A percentile compares a stretch with the other conserved stretches of the same genome.
phyloP scores from a whole-genome alignment of 2,329 filamentous ascomycete species.

The Nigrospora sphaerica region DNA sequence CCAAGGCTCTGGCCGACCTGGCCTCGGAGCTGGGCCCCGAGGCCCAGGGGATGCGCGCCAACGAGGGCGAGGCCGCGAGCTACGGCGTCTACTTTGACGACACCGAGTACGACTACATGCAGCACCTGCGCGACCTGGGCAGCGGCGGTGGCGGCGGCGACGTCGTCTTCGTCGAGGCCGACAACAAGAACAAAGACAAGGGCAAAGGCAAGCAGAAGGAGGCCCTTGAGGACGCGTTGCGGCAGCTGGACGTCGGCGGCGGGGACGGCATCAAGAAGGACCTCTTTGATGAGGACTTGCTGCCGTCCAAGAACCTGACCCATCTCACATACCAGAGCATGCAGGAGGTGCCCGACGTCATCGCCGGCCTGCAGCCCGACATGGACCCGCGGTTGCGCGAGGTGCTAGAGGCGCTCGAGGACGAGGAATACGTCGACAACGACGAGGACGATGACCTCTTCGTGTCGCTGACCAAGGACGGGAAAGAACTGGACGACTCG shows the following conservation, averaged over 20 bases:
- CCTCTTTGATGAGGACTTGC: conserved; percentile 64
- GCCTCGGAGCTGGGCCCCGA: conserved; percentile 67
- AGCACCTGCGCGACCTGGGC: conserved; percentile 89
- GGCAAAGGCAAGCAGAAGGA: conserved; percentile 69
- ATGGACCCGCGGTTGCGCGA: conserved; percentile 94
- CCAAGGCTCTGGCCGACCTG: conserved; percentile 67
- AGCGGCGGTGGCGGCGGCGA: conserved; percentile 62
- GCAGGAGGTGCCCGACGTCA: conserved; percentile 84
- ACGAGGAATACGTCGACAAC: conserved; percentile 86
- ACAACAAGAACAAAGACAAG: conserved; percentile 54
- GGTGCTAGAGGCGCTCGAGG: conserved; percentile 86
- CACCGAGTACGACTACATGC: conserved; percentile 97
- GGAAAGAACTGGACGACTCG: conserved; percentile 65
- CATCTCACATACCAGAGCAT: conserved; percentile 82
- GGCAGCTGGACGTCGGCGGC: conserved; percentile 42
- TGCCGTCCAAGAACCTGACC: conserved; percentile 73
- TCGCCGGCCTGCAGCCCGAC: conserved; percentile 91
- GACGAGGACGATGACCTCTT: conserved; percentile 65
- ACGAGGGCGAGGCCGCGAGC: conserved; percentile 93
- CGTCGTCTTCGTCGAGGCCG: conserved; percentile 74
- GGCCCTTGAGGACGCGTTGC: conserved; percentile 75
- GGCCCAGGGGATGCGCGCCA: conserved; percentile 61
- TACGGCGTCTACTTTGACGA: conserved; percentile 95
- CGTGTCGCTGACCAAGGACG: conserved; percentile 60
- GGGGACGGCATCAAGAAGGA: conserved; percentile 35